Conservation (phyloP, 164 flowering plant species). For the Stephania japonica region DNA sequence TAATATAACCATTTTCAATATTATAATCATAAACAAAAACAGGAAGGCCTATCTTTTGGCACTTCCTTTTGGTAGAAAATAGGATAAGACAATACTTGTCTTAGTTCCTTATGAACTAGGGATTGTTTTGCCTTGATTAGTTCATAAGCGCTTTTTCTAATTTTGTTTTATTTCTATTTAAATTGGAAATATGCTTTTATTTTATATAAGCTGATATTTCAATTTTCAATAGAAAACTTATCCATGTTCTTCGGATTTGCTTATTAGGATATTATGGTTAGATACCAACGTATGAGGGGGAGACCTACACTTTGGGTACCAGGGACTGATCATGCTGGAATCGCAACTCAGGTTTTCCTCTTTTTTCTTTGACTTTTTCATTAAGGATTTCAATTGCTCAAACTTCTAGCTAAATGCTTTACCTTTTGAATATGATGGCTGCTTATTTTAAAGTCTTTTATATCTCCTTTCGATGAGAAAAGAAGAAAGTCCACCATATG, state of each 20-base stretch:
- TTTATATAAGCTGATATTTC: not conserved
- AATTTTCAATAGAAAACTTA: not conserved
- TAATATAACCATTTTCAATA: no score
- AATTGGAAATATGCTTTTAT: not conserved
- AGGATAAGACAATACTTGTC: no score
- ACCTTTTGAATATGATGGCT: not conserved
- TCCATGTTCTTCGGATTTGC: slow-evolving; percentile 5
- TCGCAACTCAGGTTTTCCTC: slow-evolving; percentile 90
- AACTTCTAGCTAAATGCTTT: not conserved
- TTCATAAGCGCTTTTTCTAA: no score
- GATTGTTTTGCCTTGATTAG: no score
- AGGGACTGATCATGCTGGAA: slow-evolving; percentile 98
- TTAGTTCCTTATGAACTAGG: no score
- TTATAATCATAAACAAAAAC: no score
- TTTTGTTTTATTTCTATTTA: no score
- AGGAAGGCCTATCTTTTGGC: no score
- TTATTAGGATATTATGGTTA: slow-evolving; percentile 86
- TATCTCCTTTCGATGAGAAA: not conserved
- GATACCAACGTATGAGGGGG: slow-evolving; percentile 90
- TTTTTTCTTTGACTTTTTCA: slow-evolving; percentile 7
- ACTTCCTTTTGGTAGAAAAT: no score
- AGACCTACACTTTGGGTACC: slow-evolving; percentile 95
- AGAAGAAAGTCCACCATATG: no score
- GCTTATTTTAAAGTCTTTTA: not conserved
- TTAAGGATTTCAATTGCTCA: not conserved